These are phyloP conservation scores for Fusarium verticillioides DNA, from an alignment of 2,329 filamentous ascomycete species.

Conservation along the genomic window DNA sequence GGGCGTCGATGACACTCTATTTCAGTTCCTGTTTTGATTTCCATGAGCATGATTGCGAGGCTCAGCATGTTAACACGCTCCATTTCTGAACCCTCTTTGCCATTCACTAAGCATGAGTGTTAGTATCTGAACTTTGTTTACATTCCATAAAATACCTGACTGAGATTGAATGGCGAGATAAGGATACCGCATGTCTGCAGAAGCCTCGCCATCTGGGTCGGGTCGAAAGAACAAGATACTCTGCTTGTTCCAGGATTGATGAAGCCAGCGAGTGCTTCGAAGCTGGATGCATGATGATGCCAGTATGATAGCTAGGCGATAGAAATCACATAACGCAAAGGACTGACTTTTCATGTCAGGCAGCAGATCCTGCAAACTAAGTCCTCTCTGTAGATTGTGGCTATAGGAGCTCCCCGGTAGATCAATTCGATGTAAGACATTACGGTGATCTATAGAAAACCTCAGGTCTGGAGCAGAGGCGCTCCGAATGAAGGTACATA, in stretches of 20 bases:
- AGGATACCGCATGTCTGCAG: not conserved
- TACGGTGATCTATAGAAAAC: too few relatives aligned
- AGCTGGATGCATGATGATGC: not conserved
- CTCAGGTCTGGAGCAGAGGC: too few relatives aligned
- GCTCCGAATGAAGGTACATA: too few relatives aligned
- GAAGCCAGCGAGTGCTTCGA: not conserved
- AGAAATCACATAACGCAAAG: not conserved
- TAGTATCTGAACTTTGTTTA: too few relatives aligned
- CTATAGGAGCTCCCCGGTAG: too few relatives aligned
- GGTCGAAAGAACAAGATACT: not conserved
- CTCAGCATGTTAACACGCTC: not conserved
- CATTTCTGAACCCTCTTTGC: too few relatives aligned
- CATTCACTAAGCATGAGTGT: too few relatives aligned
- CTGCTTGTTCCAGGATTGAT: not conserved
- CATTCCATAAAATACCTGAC: too few relatives aligned
- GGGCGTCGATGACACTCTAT: not conserved
- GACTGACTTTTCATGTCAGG: too few relatives aligned
- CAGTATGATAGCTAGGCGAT: not conserved
- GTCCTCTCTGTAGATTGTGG: too few relatives aligned
- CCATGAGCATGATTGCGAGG: not conserved
- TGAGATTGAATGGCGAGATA: not conserved
- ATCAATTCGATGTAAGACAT: too few relatives aligned
- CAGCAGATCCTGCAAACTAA: too few relatives aligned
- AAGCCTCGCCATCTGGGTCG: not conserved
- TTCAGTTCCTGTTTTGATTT: not conserved